phyloP scores from a whole-genome alignment of 2,329 filamentous ascomycete genomes.

The Calonectria fujianensis region DNA sequence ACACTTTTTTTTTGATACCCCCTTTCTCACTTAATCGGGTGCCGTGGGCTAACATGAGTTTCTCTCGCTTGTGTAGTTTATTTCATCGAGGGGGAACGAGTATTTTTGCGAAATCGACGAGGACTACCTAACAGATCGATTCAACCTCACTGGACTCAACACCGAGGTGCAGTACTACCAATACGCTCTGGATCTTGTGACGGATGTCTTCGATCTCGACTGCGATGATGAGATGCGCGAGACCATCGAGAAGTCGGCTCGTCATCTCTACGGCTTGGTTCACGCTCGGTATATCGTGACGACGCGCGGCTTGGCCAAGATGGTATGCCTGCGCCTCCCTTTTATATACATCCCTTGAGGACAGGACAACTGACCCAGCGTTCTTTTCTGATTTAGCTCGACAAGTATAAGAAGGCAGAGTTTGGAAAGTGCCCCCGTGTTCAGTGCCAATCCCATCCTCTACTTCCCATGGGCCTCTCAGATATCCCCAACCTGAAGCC shows the following conservation, averaged over 20 bases:
- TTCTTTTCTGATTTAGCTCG: conserved; percentile 77
- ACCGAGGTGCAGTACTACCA: conserved; percentile 99
- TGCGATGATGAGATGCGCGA: conserved; percentile 99
- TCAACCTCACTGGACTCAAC: conserved; percentile 98
- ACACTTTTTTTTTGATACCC: conserved; percentile 8
- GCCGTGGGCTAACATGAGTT: conserved; percentile 43
- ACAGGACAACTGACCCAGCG: conserved; percentile 23
- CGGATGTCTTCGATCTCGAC: conserved; percentile 98
- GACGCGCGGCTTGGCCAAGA: conserved; percentile 93
- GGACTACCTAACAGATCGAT: conserved; percentile 97
- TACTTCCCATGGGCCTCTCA: conserved; percentile 95
- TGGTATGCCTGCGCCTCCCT: conserved; percentile 75
- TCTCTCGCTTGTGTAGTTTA: conserved; percentile 79
- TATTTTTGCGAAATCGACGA: conserved; percentile 99
- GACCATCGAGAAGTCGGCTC: conserved; percentile 96
- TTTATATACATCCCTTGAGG: background rate
- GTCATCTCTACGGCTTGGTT: conserved; percentile 96
- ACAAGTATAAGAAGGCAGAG: conserved; percentile 98
- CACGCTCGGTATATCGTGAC: conserved; percentile 98
- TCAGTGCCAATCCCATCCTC: conserved; percentile 92
- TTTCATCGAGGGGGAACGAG: conserved; percentile 97
- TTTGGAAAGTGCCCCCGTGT: conserved; percentile 99
- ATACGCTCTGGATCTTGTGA: conserved; percentile 97
- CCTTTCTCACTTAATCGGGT: background rate
- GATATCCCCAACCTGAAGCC: conserved; percentile 91